Evolutionary conservation across 768 basidiomycete species (phyloP), one percentile per base, ranked within the genome.

Genomic region (Leccinum uliginosum): DNA sequence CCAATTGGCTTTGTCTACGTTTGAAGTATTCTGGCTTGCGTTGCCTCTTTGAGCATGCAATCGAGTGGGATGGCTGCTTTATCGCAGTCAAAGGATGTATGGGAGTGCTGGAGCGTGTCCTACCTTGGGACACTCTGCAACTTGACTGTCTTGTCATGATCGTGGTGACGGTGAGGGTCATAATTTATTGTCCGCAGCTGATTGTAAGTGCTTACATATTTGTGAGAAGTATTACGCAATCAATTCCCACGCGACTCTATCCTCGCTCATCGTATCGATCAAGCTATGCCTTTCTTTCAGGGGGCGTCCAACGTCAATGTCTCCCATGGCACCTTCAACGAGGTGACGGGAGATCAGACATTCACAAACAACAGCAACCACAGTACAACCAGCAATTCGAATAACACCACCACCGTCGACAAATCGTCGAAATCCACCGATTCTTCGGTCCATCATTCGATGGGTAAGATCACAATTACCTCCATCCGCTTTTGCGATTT

Each of bases 271-370:
- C 24, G 5, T 40, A 48, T 34, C 26, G 34, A 27, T 24, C 46
- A n/a, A 47, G n/a, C 6, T 1, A 67, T 67, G 66, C 66, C 66
- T 6, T 67, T 67, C 61, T 67, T 67, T 29, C 66, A 67, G 17
- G 61, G 61, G 4, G 63, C 66, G 12, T 47, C 58, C 0, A 53
- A 29, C 23, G 57, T 65, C 44, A 51, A 67, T 23, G 54, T 32
- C 45, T 58, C 63, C 3, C 30, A 67, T 40, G 47, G 54, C 24
- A 63, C 50, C 14, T 59, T 67, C 56, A 65, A 63, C 51, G 66
- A 67, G 15, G 64, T 67, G 29, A 49, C 54, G 2, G 56, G 63
- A 17, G 30, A 67, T 32, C 66, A 67, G 56, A 61, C 51, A 9
- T 51, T 27, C 3, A 63, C 57, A 3, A 59, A 60, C 46, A 65